These are phyloP conservation scores for Solanum pimpinellifolium DNA, from an alignment of 257 asterid species.

Conservation along the genomic window DNA sequence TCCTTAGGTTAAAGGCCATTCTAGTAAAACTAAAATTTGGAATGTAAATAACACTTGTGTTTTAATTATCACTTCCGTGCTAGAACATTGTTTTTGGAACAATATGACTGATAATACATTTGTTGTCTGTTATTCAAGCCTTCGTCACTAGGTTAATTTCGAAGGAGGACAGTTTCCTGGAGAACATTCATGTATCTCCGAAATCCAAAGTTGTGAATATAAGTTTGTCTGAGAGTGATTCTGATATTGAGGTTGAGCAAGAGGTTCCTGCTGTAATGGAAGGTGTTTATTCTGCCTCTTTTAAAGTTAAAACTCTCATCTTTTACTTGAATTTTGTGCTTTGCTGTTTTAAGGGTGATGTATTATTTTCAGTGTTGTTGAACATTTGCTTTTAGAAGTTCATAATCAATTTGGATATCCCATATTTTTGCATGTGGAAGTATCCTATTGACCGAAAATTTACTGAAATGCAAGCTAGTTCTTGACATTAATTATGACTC, in stretches of 20 bases:
- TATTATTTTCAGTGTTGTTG: not conserved
- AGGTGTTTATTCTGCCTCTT: not conserved
- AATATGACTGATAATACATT: not conserved
- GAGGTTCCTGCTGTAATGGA: constrained; percentile 13
- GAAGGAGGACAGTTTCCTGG: constrained; percentile 22
- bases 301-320: not conserved
- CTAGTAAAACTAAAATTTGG: not conserved
- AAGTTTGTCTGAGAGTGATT: constrained; percentile 29
- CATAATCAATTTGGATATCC: not conserved
- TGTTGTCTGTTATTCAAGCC: constrained; percentile 34
- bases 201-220: constrained; percentile 43
- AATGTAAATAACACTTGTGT: not conserved
- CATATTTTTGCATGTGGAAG: not conserved
- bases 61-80: not conserved
- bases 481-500: not conserved
- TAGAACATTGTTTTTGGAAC: not conserved
- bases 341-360: not conserved
- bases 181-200: constrained; percentile 44
- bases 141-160: constrained; percentile 41
- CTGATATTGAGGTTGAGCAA: constrained; percentile 30
- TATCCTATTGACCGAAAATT: not conserved
- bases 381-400: not conserved
- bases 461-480: not conserved
- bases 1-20: not conserved
- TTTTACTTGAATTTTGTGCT: not conserved